Conservation (phyloP, 306 rosid species). For the Morella rubra region DNA sequence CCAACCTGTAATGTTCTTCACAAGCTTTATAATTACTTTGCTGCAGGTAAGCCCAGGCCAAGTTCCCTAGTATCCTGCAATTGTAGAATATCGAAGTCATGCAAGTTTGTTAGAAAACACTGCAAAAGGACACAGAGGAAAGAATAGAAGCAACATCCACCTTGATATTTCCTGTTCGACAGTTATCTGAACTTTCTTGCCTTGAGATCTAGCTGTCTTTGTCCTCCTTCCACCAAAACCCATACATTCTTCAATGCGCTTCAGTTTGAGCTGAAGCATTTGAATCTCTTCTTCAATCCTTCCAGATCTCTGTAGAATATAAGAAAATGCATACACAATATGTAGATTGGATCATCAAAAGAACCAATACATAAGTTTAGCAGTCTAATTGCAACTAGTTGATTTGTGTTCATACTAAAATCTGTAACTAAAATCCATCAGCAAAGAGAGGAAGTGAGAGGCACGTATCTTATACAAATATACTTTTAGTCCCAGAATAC, state of each 20-base stretch:
- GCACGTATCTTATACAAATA: too few relatives aligned
- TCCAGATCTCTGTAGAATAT: conserved; percentile 66
- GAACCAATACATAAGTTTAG: background rate
- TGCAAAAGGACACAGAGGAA: too few relatives aligned
- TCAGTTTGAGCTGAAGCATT: conserved; percentile 79
- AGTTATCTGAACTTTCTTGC: conserved; percentile 83
- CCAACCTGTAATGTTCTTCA: conserved; percentile 76
- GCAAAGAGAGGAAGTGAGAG: background rate
- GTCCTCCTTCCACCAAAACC: conserved; percentile 71
- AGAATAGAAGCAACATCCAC: conserved; percentile 33
- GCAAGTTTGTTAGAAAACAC: too few relatives aligned
- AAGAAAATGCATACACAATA: conserved; percentile 4
- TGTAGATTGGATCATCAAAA: background rate
- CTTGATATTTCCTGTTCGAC: conserved; percentile 86
- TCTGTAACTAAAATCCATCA: background rate
- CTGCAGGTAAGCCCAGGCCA: conserved; percentile 97
- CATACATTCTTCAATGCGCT: conserved; percentile 66
- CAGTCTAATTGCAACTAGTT: background rate
- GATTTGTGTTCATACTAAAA: background rate
- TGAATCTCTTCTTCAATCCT: conserved; percentile 86
- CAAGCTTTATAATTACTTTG: conserved; percentile 57
- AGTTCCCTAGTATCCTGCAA: conserved; percentile 79
- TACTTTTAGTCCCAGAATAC: too few relatives aligned
- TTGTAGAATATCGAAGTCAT: conserved; percentile 12
- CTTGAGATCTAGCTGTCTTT: conserved; percentile 85